Conservation (phyloP, 441 rosid species). For the Pelargonium australe region DNA sequence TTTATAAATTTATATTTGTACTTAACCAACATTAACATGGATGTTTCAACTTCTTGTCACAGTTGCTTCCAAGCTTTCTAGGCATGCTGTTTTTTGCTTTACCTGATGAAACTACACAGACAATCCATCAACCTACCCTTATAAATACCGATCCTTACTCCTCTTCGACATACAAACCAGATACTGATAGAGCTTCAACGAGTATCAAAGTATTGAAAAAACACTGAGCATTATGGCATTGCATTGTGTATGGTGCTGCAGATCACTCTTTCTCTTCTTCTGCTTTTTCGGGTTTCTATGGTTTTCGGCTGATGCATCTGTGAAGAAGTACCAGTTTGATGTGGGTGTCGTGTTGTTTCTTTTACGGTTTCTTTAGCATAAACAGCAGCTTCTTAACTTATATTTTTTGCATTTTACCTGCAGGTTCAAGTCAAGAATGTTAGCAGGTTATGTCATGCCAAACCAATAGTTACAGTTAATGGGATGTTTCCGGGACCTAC, state of each 20-base stretch:
- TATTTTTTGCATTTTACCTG: background rate
- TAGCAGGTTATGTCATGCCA: slow-evolving; percentile 53
- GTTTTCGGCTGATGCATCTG: slow-evolving; percentile 33
- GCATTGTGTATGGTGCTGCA: slow-evolving; percentile 17
- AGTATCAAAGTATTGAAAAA: background rate
- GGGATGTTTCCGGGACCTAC: slow-evolving; percentile 68
- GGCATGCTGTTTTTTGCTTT: slow-evolving; percentile 21
- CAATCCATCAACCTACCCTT: slow-evolving; percentile 14
- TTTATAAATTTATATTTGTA: background rate
- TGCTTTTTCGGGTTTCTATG: slow-evolving; percentile 29
- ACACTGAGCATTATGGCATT: slow-evolving; percentile 19
- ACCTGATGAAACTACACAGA: slow-evolving; percentile 24
- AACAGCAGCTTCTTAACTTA: background rate
- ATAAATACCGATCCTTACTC: slow-evolving; percentile 15
- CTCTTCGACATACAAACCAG: background rate
- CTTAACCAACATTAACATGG: slow-evolving; percentile 33
- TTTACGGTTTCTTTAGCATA: background rate
- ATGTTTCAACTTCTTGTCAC: slow-evolving; percentile 36
- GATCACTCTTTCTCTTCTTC: slow-evolving; percentile 23
- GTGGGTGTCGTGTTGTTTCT: background rate
- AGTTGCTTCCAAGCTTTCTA: slow-evolving; percentile 49
- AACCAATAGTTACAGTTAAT: slow-evolving; percentile 50
- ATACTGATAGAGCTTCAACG: background rate
- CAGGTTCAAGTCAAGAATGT: slow-evolving; percentile 52
- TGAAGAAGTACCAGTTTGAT: slow-evolving; percentile 36